Base-by-base conservation (phyloP, 2,329 filamentous ascomycete genomes). In the Ceratocystiopsis sp. region DNA sequence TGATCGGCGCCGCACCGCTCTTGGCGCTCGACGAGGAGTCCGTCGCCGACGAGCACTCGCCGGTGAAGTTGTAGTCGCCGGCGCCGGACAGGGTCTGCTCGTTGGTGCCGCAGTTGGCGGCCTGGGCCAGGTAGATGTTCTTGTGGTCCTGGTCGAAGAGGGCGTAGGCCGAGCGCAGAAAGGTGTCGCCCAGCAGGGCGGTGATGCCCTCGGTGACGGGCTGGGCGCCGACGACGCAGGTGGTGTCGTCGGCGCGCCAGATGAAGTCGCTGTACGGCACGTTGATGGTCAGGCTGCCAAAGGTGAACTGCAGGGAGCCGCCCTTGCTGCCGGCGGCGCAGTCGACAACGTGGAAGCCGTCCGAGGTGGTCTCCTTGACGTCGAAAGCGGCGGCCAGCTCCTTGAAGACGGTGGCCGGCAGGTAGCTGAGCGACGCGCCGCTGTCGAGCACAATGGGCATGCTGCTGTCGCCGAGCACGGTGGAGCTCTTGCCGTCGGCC, bases 381-480 rank as follows among this genome's bases (percentile, higher is more conserved):
- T 63, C 64, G 9, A 75, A 46, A 51, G 63, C 54, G 42, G 57
- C 45, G 53, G 61, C 63, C 33, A 77, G 59, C 32, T 57, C 50
- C 25, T 59, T 48, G 45, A 73, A 68, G 46, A 81, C 57, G 32
- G 62, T 53, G 46, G 71, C 61, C 3, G 80, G 80, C 2, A 85
- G 66, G 48, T 78, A 74, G 56, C 72, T 79, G 44, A 82, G 61
- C 37, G 74, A 80, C 48, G 73, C 78, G 45, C 80, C 80, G 14
- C 73, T 78, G 58, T 82, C 78, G 21, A 82, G 65, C 41, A 77
- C 66, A 29, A 72, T 66, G 25, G 65, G 57, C 10, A 64, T 50
- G 15, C 64, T 58, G 35, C 59, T 60, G 45, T 52, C 39, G 36
- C 46, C 18, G 45, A 53, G 53, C 9, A 47, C 51, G 9, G 12